Evolutionary conservation across 2,329 filamentous ascomycete species (phyloP).

Genomic region (Cordyceps cateniannulata): DNA sequence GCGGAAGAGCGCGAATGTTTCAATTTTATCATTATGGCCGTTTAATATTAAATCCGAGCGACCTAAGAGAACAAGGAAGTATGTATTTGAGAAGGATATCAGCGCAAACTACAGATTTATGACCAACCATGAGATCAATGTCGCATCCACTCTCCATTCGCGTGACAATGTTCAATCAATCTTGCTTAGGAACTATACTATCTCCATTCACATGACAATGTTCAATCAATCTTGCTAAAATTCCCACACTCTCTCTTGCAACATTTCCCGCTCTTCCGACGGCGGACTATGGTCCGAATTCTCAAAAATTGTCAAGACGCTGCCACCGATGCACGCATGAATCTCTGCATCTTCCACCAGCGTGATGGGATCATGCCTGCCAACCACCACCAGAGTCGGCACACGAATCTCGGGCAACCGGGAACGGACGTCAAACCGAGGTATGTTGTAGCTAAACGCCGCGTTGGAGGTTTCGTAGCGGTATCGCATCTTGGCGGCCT

Average conservation of each 20-base stretch:
- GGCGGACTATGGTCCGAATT: slow-evolving; percentile 19
- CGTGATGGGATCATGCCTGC: slow-evolving; percentile 18
- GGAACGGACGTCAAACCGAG: slow-evolving; percentile 18
- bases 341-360: slow-evolving; percentile 19
- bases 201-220: no score
- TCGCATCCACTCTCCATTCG: no score
- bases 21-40: no score
- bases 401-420: slow-evolving; percentile 15
- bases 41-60: no score
- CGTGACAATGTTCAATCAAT: no score
- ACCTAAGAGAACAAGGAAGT: not conserved
- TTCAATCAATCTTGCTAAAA: slow-evolving; percentile 1
- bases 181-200: no score
- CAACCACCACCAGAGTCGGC: slow-evolving; percentile 18
- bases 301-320: slow-evolving; percentile 19
- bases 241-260: slow-evolving; percentile 10
- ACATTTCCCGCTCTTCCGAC: slow-evolving; percentile 18
- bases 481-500: not conserved
- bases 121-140: not conserved
- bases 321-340: slow-evolving; percentile 12
- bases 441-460: slow-evolving; percentile 18
- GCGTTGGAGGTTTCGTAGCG: slow-evolving; percentile 20
- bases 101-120: not conserved
- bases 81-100: not conserved
- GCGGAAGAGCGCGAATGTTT: not conserved